These are phyloP conservation scores for Cladosporium phlei DNA, from an alignment of 2,329 filamentous ascomycete species.

Conservation along the genomic window DNA sequence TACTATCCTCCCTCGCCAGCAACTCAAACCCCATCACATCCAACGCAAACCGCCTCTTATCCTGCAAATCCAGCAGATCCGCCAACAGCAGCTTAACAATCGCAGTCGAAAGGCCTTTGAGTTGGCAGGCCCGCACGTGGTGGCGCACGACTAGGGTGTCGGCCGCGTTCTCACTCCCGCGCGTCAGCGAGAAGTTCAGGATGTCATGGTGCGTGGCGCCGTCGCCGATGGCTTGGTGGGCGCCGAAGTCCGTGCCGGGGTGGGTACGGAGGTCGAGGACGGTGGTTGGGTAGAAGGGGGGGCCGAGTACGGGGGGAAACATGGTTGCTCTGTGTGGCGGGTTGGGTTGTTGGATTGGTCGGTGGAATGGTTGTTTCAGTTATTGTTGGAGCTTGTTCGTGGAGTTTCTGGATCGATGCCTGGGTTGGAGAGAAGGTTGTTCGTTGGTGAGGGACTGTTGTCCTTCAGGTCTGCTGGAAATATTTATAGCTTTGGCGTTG, in stretches of 20 bases:
- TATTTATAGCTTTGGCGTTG: no score
- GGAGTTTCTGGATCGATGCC: no score
- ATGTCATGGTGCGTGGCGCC: not conserved
- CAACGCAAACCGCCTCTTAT: not conserved
- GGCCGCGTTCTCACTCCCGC: not conserved
- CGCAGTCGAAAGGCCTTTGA: not conserved
- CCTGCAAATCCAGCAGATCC: not conserved
- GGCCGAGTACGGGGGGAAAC: no score
- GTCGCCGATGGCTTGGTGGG: not conserved
- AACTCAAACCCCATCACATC: not conserved
- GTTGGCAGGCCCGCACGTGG: not conserved
- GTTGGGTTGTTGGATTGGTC: no score
- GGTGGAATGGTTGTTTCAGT: no score
- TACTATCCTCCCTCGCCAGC: not conserved
- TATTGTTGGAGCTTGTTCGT: no score
- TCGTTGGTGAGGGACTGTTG: no score
- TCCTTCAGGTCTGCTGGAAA: no score
- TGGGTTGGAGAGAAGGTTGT: no score
- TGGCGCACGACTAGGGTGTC: not conserved
- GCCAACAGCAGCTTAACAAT: not conserved
- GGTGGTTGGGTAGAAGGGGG: no score
- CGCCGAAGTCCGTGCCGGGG: not conserved
- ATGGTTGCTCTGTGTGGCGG: no score
- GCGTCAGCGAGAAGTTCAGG: not conserved
- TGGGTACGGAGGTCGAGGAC: not conserved